Evolutionary conservation across 2,329 filamentous ascomycete species (phyloP), one percentile per base, ranked within the genome.

Genomic region (Botryotinia narcissicola): DNA sequence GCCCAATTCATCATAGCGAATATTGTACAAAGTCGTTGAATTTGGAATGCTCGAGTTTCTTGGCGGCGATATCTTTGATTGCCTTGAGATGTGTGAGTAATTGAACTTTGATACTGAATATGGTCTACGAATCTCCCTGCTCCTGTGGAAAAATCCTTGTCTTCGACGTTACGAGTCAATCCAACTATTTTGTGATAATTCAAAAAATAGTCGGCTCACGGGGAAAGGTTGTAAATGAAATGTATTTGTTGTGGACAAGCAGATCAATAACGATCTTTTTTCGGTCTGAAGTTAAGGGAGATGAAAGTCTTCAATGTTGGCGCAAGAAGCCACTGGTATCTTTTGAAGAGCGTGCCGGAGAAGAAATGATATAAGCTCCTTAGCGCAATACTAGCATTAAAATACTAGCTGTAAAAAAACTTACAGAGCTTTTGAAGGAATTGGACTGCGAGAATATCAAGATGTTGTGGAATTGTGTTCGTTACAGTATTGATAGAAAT

Each of bases 1-100:
- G 77, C 77, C 79, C 79, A 80, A 69, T 80, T 80, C 74, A 79
- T 80, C 25, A 18, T 75, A 61, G 42, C 20, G 6, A 68, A 10
- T 57, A 54, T 32, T 68, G 35, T 42, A 42, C 18, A 68, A 6
- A 20, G n/a, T 57, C 6, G 8, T 42, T 57, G 66, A 68, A 32
- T 10, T 35, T 25, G n/a, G 22, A 42, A 14, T 32, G 18, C 16
- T 68, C 9, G 9, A 32, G 9, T 48, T 57, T 54, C 35, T 29
- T 42, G 25, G 9, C 29, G 35, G 48, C 25, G 48, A 40, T 18
- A n/a, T 32, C 5, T 35, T 63, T 51, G 12, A 29, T 42, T 29
- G 14, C 35, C 18, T 67, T 54, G 46, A 32, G 1, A 42, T 22
- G 14, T 29, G 35, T 42, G 9, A 68, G 64, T 29, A 57, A 22